A percentile compares a stretch with the other conserved stretches of the same genome.
Conservation (phyloP, 306 rosid genomes). For the Aeschynomene evenia region DNA sequence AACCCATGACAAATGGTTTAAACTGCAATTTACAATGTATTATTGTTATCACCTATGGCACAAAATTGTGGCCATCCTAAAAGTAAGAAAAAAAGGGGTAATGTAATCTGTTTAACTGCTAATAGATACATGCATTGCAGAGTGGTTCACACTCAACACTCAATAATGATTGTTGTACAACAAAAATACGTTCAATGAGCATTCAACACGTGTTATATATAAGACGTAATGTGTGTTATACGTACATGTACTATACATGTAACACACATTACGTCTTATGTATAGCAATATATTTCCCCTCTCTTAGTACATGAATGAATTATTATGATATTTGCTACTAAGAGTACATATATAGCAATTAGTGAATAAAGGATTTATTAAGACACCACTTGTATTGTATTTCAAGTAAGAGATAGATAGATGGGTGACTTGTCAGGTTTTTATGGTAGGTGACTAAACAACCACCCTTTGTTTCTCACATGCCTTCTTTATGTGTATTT, state of each 20-base stretch:
- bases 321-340: slow-evolving; percentile 33
- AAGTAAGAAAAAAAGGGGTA: neutral
- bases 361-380: slow-evolving; percentile 40
- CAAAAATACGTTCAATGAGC: too few relatives aligned
- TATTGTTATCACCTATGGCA: neutral
- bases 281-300: slow-evolving; percentile 35
- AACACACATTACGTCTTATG: too few relatives aligned
- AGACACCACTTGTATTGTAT: slow-evolving; percentile 49
- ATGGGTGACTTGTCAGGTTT: slow-evolving; percentile 78
- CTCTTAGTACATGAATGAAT: slow-evolving; percentile 16
- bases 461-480: slow-evolving; percentile 71
- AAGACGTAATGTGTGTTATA: too few relatives aligned
- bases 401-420: slow-evolving; percentile 51
- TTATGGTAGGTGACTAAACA: slow-evolving; percentile 96
- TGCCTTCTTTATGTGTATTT: slow-evolving; percentile 56
- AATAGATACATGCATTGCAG: too few relatives aligned
- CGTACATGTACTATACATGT: too few relatives aligned
- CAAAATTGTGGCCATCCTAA: neutral
- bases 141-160: too few relatives aligned
- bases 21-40: neutral
- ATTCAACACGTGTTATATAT: too few relatives aligned
- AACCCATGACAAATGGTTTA: neutral
- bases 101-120: neutral
- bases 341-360: slow-evolving; percentile 32
- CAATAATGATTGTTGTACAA: too few relatives aligned